phyloP scores from a whole-genome alignment of 345 rosid genomes.

The Lumnitzera littorea region DNA sequence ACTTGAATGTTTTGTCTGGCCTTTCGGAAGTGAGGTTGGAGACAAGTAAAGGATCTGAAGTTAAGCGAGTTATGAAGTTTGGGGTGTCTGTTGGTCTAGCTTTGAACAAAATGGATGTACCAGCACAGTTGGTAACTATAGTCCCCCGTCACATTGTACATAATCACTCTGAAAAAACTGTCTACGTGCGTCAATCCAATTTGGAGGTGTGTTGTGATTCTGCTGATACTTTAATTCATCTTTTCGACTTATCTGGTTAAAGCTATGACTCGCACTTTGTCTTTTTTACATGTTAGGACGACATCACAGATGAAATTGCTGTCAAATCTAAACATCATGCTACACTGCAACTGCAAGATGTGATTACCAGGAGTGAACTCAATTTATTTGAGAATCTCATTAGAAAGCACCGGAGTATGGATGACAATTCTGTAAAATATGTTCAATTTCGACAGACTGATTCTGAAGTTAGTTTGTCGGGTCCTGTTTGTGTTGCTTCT shows the following conservation, averaged over 20 bases:
- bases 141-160: constrained; percentile 68
- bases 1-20: constrained; percentile 84
- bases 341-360: constrained; percentile 44
- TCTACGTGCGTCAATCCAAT: constrained; percentile 66
- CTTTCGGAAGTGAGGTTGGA: constrained; percentile 73
- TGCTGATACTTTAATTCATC: constrained; percentile 7
- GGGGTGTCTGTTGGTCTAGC: constrained; percentile 67
- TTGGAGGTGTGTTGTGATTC: constrained; percentile 51
- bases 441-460: constrained; percentile 64
- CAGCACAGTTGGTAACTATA: constrained; percentile 58
- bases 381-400: constrained; percentile 74
- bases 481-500: constrained; percentile 85
- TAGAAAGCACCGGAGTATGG: constrained; percentile 62
- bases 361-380: constrained; percentile 43
- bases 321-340: constrained; percentile 50
- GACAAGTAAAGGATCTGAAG: constrained; percentile 42
- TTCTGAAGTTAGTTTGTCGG: constrained; percentile 69
- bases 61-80: constrained; percentile 52
- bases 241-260: constrained; percentile 2
- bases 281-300: constrained; percentile 44
- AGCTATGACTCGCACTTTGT: constrained; percentile 7
- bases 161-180: constrained; percentile 59
- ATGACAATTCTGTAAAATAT: constrained; percentile 35
- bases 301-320: constrained; percentile 36
- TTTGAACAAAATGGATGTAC: constrained; percentile 37